phyloP scores from a whole-genome alignment of 2,329 filamentous ascomycete genomes.

The Pseudopithomyces chartarum region DNA sequence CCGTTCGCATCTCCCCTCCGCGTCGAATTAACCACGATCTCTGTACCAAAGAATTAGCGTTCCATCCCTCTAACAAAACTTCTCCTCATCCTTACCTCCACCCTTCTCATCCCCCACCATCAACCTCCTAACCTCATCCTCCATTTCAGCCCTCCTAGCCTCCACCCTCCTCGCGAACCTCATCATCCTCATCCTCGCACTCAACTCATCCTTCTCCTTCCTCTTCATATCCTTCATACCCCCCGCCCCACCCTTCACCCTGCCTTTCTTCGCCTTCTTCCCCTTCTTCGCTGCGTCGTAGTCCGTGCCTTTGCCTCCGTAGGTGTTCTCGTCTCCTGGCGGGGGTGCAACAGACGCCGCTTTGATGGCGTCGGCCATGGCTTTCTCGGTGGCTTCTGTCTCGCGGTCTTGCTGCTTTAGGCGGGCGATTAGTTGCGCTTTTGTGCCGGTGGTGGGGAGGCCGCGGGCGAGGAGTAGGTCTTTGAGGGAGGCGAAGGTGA shows the following conservation, averaged over 20 bases:
- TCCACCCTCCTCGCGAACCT: neutral
- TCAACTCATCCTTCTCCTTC: neutral
- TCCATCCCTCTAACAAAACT: too few species aligned
- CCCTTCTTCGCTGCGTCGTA: neutral
- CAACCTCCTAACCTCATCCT: neutral
- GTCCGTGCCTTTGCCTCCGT: neutral
- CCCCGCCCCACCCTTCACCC: neutral
- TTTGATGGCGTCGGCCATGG: neutral
- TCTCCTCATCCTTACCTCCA: too few species aligned
- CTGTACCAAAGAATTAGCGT: too few species aligned
- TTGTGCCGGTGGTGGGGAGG: slow-evolving; percentile 47
- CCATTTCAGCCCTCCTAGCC: neutral
- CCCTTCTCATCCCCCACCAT: neutral
- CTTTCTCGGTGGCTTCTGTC: neutral
- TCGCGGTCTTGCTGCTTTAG: slow-evolving; percentile 9
- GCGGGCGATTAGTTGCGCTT: slow-evolving; percentile 9
- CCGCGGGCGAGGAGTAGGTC: slow-evolving; percentile 73
- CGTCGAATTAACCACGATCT: too few species aligned
- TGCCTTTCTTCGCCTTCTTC: neutral
- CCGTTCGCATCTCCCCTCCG: too few species aligned
- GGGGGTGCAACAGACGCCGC: neutral
- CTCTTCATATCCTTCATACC: neutral
- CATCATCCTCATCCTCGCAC: neutral
- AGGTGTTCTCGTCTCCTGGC: neutral
- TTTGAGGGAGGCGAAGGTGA: slow-evolving; percentile 79